These are phyloP conservation scores for Trypanosoma cruzi DNA, from an alignment of 208 protist species.

Conservation along the genomic window DNA sequence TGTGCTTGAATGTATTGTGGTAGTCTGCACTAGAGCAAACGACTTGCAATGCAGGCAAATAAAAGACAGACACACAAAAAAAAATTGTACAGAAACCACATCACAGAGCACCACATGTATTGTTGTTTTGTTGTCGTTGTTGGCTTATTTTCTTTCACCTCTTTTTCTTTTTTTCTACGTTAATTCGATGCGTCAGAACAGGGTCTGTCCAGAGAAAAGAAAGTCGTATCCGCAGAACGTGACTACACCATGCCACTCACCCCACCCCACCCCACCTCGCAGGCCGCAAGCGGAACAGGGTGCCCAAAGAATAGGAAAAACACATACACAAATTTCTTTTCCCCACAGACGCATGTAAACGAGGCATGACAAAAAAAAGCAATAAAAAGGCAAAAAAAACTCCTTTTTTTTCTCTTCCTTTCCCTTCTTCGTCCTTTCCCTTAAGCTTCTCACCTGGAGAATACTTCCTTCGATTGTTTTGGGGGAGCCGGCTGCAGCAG, in stretches of 20 bases:
- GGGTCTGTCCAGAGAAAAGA: too few relatives aligned
- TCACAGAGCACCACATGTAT: background rate
- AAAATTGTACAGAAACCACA: conserved; percentile 10
- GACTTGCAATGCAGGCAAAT: background rate
- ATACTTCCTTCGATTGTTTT: background rate
- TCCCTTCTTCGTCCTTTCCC: background rate
- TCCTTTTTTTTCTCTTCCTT: background rate
- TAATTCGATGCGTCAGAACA: too few relatives aligned
- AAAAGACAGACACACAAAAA: background rate
- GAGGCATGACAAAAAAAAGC: conserved; percentile 21
- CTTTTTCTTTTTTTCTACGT: too few relatives aligned
- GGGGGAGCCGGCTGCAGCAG: background rate
- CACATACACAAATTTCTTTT: too few relatives aligned
- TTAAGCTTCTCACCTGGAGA: background rate
- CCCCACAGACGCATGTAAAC: background rate
- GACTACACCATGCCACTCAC: too few relatives aligned
- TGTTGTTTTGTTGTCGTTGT: background rate
- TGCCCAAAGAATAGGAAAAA: too few relatives aligned
- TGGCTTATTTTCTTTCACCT: background rate
- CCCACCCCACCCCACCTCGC: too few relatives aligned
- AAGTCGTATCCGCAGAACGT: too few relatives aligned
- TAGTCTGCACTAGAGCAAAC: background rate
- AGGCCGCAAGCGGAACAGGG: too few relatives aligned
- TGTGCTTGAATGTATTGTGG: background rate
- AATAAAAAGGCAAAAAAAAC: conserved; percentile 18